These are phyloP conservation scores for Taphrina betulina DNA, from an alignment of 1,139 yeast species.

Conservation along the genomic window DNA sequence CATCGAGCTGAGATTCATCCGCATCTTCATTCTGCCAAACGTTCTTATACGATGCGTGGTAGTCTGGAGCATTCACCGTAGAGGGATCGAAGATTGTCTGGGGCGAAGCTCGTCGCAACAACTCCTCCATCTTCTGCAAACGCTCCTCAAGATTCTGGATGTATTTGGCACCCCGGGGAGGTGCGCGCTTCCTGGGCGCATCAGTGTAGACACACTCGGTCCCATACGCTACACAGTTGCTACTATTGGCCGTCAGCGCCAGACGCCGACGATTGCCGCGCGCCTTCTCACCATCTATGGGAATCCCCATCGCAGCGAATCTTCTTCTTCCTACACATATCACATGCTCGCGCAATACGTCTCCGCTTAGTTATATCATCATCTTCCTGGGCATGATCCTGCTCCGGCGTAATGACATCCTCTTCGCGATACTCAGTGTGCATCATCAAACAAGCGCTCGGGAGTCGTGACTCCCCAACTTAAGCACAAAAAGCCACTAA, in stretches of 20 bases:
- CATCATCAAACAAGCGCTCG: too few relatives aligned
- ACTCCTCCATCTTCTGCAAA: slow-evolving; percentile 43
- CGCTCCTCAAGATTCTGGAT: slow-evolving; percentile 43
- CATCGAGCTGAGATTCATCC: not conserved
- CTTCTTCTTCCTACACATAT: slow-evolving; percentile 64
- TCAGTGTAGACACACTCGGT: slow-evolving; percentile 42
- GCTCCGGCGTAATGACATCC: not conserved
- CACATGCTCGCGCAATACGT: slow-evolving; percentile 53
- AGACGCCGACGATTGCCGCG: too few relatives aligned
- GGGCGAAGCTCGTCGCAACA: slow-evolving; percentile 38
- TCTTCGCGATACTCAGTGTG: not conserved
- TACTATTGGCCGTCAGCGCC: too few relatives aligned
- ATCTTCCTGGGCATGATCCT: not conserved
- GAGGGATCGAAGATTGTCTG: not conserved
- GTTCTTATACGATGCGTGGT: not conserved
- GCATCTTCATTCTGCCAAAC: not conserved
- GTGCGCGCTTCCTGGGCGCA: slow-evolving; percentile 42
- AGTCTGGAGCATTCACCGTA: not conserved
- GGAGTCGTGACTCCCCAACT: too few relatives aligned
- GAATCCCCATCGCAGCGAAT: slow-evolving; percentile 73
- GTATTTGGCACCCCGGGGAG: slow-evolving; percentile 38
- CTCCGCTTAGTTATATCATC: slow-evolving; percentile 40
- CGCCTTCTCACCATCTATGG: too few relatives aligned
- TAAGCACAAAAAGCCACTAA: too few relatives aligned
- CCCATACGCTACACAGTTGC: slow-evolving; percentile 31